A percentile compares a stretch with the other conserved stretches of the same genome.
Evolutionary conservation across 495 filamentous ascomycete species (phyloP).

Genomic region (Glonium stellatum): DNA sequence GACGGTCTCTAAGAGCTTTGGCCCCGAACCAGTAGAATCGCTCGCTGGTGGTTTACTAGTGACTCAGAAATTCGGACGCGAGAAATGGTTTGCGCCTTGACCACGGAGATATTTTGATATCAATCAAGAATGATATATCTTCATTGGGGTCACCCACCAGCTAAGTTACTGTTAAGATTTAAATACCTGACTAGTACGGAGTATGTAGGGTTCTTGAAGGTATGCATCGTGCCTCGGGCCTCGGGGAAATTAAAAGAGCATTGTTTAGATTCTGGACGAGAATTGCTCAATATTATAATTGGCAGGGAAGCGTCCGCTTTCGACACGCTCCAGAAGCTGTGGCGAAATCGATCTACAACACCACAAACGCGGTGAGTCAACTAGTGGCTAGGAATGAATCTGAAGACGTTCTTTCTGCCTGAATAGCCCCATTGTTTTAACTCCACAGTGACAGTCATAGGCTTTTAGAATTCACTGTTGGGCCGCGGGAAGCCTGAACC

Average conservation of each 20-base stretch:
- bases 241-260: no score
- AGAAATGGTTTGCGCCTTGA: not conserved
- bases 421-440: not conserved
- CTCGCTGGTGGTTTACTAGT: not conserved
- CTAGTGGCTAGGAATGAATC: not conserved
- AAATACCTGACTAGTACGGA: not conserved
- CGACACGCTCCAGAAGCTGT: not conserved
- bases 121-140: not conserved
- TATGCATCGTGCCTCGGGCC: not conserved
- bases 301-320: not conserved
- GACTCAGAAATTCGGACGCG: not conserved
- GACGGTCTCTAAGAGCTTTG: not conserved
- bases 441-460: not conserved
- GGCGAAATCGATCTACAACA: not conserved
- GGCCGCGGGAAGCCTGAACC: slow-evolving; percentile 3
- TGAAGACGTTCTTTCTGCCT: not conserved
- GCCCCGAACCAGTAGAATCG: not conserved
- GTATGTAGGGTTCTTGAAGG: not conserved
- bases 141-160: not conserved
- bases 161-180: not conserved
- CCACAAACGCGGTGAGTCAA: not conserved
- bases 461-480: not conserved
- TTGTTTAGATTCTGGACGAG: no score
- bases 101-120: not conserved
- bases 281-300: not conserved